A percentile compares a stretch with the other conserved stretches of the same genome.
Evolutionary conservation across 805 yeast species (phyloP).

Genomic region (Candida sithepensis): DNA sequence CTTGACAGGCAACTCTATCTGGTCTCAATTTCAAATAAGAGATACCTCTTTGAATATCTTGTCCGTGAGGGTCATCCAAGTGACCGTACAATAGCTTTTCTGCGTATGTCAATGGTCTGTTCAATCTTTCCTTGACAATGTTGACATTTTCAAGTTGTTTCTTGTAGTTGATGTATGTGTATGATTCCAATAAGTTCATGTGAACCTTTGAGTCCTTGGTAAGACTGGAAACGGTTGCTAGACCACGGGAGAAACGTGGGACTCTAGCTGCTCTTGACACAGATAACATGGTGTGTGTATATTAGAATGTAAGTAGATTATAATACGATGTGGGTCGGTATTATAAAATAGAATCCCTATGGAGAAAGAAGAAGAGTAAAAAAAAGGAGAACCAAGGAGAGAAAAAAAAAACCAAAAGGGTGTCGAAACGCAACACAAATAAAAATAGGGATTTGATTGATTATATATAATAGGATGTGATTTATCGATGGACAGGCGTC

Average conservation of each 20-base stretch:
- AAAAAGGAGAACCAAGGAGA: neutral
- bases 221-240: constrained; percentile 48
- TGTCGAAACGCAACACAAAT: neutral
- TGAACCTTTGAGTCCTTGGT: constrained; percentile 54
- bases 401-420: neutral
- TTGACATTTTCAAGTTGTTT: constrained; percentile 83
- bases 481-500: neutral
- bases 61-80: constrained; percentile 81
- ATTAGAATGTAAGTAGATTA: neutral
- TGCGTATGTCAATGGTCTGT: constrained; percentile 84
- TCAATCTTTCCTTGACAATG: constrained; percentile 68
- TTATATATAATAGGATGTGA: neutral
- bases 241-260: constrained; percentile 37
- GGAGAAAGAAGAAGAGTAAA: neutral
- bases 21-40: constrained; percentile 91
- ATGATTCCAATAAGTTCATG: constrained; percentile 61
- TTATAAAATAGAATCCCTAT: neutral
- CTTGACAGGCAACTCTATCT: constrained; percentile 99
- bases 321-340: neutral
- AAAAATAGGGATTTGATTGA: neutral
- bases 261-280: constrained; percentile 28
- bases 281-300: constrained; percentile 23
- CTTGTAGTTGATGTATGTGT: constrained; percentile 88
- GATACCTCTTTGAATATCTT: constrained; percentile 70
- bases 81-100: constrained; percentile 95